Evolutionary conservation across 2,329 filamentous ascomycete species (phyloP).

Genomic region (Exophiala lecanii-corni): DNA sequence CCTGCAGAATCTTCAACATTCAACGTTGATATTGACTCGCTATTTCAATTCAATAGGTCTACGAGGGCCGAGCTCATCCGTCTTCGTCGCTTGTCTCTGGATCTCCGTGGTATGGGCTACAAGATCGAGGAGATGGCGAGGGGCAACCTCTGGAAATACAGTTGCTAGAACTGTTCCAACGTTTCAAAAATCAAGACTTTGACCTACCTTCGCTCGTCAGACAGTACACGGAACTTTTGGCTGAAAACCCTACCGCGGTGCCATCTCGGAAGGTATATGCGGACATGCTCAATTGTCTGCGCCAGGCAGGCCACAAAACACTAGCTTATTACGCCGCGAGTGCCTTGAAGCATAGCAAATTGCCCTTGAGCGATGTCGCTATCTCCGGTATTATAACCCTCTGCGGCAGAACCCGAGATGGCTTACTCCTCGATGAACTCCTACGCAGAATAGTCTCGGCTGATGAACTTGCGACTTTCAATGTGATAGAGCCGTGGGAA

Average conservation of each 20-base stretch:
- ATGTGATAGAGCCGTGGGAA: conserved; percentile 19
- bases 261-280: conserved; percentile 16
- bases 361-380: conserved; percentile 17
- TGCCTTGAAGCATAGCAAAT: conserved; percentile 18
- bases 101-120: not conserved
- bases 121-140: not conserved
- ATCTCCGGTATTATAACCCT: conserved; percentile 16
- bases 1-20: not conserved
- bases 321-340: conserved; percentile 17
- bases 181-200: not conserved
- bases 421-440: conserved; percentile 14
- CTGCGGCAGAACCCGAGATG: conserved; percentile 16
- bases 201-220: not conserved
- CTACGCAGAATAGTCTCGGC: conserved; percentile 11
- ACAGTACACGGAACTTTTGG: not conserved
- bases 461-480: conserved; percentile 6
- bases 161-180: not conserved
- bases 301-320: conserved; percentile 11
- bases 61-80: not conserved
- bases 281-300: conserved; percentile 16
- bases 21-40: not conserved
- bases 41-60: not conserved
- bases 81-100: not conserved
- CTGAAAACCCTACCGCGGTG: conserved; percentile 10
- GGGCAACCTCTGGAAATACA: not conserved